Evolutionary conservation across 257 asterid genomes (phyloP), one percentile per base, ranked within the genome.

Genomic region (Solanum pennellii): DNA sequence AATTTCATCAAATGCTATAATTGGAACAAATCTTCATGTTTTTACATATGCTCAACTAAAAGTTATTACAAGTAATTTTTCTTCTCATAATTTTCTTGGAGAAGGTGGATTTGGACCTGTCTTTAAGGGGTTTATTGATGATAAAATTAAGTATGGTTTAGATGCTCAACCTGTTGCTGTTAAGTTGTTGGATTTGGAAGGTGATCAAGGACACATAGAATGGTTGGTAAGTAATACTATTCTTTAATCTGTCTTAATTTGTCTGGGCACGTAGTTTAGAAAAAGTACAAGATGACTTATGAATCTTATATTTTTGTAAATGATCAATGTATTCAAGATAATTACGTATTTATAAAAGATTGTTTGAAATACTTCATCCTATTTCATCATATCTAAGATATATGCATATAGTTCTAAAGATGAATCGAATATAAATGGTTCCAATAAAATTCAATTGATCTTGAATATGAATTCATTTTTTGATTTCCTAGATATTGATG

Each of bases 81-180:
- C 90, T 13, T 56, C 88, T 9, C 52, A 25, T 8, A 88, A 88
- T 79, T 88, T 73, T 75, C 83, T 88, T 86, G 90, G 90, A 2
- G 83, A 88, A 84, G 90, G 90, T 33, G 90, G 90, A 29, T 88
- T 88, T 62, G 90, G 90, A 10, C 90, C 90, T 45, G 90, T 88
- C 12, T 74, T 65, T n/a, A 88, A 88, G 23, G 90, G 90, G 29
- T 88, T 88, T 44, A 44, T 88, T n/a, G 86, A 84, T 88, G 90
- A 88, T 56, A 84, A 84, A 77, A 35, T 25, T 37, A 66, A 76
- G 47, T 62, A 71, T 25, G 90, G 86, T 35, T 88, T 88, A 73
- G 31, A 60, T 37, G 88, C 90, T 44, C 88, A 84, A 62, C 88
- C 83, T 15, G 90, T 88, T 15, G 90, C 90, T 5, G 90, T 88